Conservation (phyloP, 139 green algal genomes). For the Chlorella sp. region DNA sequence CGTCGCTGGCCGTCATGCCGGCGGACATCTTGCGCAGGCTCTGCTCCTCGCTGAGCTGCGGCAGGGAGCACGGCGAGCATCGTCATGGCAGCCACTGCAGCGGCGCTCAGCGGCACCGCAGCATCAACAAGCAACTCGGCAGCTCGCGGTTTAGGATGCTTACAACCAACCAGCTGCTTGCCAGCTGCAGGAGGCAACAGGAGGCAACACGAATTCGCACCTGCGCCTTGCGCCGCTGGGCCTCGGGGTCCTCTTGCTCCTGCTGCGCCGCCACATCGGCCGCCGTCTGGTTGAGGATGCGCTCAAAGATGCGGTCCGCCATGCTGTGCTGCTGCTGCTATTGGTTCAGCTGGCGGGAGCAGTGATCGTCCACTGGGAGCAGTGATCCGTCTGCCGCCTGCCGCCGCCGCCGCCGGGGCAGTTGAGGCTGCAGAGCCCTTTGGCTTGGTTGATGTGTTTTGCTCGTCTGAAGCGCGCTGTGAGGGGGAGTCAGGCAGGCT, state of each 20-base stretch:
- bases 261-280: not conserved
- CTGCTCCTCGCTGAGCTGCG: slow-evolving; percentile 18
- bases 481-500: no score
- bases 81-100: not conserved
- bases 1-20: slow-evolving; percentile 49
- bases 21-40: slow-evolving; percentile 18
- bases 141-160: no score
- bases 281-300: slow-evolving; percentile 14
- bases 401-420: not conserved
- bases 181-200: not conserved
- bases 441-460: no score
- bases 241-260: slow-evolving; percentile 26
- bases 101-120: not conserved
- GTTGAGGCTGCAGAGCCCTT: no score
- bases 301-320: slow-evolving; percentile 39
- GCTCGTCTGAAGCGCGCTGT: no score
- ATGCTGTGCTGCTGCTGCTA: slow-evolving; percentile 7
- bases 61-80: no score
- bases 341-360: not conserved
- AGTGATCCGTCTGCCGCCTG: not conserved
- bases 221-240: slow-evolving; percentile 19
- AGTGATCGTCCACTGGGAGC: no score
- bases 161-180: not conserved
- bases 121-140: no score
- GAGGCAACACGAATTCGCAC: not conserved